Base-by-base conservation (phyloP, 2,329 filamentous ascomycete species). In the Chaetomiaceae sp. region DNA sequence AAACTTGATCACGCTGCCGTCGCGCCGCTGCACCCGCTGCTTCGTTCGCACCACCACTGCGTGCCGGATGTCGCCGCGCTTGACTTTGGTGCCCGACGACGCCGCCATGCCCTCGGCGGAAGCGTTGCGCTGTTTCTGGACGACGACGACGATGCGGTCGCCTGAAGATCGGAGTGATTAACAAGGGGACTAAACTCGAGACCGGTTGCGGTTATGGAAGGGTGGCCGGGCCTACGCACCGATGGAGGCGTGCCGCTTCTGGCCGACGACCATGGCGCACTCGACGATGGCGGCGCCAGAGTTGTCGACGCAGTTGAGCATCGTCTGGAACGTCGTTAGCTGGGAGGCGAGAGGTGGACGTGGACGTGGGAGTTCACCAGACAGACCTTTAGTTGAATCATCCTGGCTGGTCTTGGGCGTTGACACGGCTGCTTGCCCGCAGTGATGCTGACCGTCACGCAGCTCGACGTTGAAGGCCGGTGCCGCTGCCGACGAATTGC, bases 231-330 rank as follows among this genome's bases (percentile, higher is more conserved):
- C 17, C 11, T 30, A 56, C 76, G 60, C 78, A 95, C 90, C 93
- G 62, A 98, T 90, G 62, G 83, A 84, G 50, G 91, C 93, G 61
- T 84, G 81, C 57, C 82, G 75, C 73, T 96, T 95, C 73, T 91
- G 93, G 63, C 88, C 88, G 61, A 98, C 75, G 53, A 97, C 86
- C 65, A 91, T 85, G 66, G 86, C 87, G 72, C 93, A 98, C 74
- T 98, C 93, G 71, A 97, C 93, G 57, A 98, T 77, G 60, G 93
- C 90, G 58, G 93, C 93, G 65, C 93, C 93, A 56, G 93, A 97
- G 76, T 96, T 98, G 84, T 98, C 93, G 81, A 98, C 97, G 83
- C 93, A 97, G 72, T 93, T 96, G 61, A 98, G 80, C 81, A 98
- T 88, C 65, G 90, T 86, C 93, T 96, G 58, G 6, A 8, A 7